These are phyloP conservation scores for Cicer yamashitae DNA, from an alignment of 306 rosid species.

Conservation along the genomic window DNA sequence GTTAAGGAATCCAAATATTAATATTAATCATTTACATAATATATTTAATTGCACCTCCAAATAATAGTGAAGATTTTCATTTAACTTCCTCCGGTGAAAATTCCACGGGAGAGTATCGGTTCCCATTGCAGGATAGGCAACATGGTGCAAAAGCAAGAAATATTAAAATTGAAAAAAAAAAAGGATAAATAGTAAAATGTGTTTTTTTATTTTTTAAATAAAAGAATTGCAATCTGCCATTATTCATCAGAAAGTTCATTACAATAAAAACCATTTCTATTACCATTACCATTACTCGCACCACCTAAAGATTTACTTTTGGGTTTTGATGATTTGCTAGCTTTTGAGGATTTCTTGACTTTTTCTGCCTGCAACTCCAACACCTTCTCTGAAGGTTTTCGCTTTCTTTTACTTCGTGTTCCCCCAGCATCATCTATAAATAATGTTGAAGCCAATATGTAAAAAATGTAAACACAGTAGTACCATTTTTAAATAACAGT, in stretches of 20 bases:
- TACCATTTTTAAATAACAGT: background rate
- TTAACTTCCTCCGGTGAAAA: too few species aligned
- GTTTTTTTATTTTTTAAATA: background rate
- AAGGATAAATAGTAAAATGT: background rate
- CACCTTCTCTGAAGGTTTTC: conserved; percentile 83
- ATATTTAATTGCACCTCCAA: too few species aligned
- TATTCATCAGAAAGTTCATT: conserved; percentile 64
- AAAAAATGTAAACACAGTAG: background rate
- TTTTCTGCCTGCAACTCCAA: conserved; percentile 85
- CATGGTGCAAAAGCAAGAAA: too few species aligned
- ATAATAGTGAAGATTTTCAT: too few species aligned
- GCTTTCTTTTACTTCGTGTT: conserved; percentile 63
- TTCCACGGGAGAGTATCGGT: too few species aligned
- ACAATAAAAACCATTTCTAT: conserved; percentile 43
- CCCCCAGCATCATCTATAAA: conserved; percentile 66
- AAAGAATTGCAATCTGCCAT: conserved; percentile 17
- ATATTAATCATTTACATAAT: too few species aligned
- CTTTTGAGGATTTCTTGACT: conserved; percentile 65
- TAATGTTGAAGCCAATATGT: background rate
- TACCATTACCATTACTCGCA: conserved; percentile 51
- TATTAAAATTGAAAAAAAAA: too few species aligned
- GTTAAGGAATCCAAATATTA: too few species aligned
- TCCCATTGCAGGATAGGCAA: too few species aligned
- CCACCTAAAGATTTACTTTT: conserved; percentile 54
- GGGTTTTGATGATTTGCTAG: conserved; percentile 55